Conservation (phyloP, 805 yeast species). For the Saturnispora gosingensis region DNA sequence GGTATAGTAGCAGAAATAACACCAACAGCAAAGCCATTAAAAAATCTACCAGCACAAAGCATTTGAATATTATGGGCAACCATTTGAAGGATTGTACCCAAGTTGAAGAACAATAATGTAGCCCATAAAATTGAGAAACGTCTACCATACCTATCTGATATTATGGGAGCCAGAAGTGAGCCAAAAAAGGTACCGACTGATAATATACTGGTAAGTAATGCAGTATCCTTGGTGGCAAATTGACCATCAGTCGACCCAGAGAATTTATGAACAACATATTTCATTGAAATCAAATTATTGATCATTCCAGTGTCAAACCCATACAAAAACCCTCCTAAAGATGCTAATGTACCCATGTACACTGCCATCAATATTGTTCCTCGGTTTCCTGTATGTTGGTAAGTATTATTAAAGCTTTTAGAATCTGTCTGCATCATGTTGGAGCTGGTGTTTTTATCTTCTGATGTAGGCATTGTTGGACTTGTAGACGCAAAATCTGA, state of each 20-base stretch:
- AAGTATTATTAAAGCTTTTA: background rate
- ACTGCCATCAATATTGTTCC: conserved; percentile 44
- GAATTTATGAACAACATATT: conserved; percentile 48
- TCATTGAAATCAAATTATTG: conserved; percentile 72
- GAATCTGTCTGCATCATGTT: background rate
- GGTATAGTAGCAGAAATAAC: conserved; percentile 78
- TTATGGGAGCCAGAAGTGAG: conserved; percentile 45
- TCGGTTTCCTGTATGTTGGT: background rate
- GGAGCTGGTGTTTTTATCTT: background rate
- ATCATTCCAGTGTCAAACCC: conserved; percentile 88
- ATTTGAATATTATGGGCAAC: conserved; percentile 39
- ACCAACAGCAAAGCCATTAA: conserved; percentile 68
- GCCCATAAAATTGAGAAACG: conserved; percentile 54
- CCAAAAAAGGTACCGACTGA: conserved; percentile 77
- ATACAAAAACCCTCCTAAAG: conserved; percentile 83
- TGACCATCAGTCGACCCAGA: conserved; percentile 32
- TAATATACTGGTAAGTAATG: conserved; percentile 68
- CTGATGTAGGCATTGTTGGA: background rate
- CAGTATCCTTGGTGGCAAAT: conserved; percentile 55
- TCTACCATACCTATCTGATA: conserved; percentile 69
- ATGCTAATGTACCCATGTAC: conserved; percentile 70
- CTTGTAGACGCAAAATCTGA: background rate
- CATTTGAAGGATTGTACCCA: conserved; percentile 67
- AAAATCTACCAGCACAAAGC: conserved; percentile 63
- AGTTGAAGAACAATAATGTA: conserved; percentile 51